These are phyloP conservation scores for Diutina pseudorugosa DNA, from an alignment of 1,139 yeast species.

Conservation along the genomic window DNA sequence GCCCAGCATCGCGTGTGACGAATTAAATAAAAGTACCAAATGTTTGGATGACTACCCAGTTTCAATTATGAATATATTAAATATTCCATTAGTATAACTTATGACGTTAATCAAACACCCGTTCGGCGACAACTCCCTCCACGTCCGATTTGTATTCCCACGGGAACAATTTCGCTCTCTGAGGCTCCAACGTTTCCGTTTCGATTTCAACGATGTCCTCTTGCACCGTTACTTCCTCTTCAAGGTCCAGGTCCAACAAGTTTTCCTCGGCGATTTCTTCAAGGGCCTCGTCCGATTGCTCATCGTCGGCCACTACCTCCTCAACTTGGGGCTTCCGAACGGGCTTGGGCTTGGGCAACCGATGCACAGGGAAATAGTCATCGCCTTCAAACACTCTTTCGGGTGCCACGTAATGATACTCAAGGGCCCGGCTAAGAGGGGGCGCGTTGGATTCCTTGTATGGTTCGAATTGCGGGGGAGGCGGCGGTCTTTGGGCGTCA, in stretches of 20 bases:
- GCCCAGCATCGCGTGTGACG: too few relatives aligned
- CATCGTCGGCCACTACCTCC: neutral
- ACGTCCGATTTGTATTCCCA: conserved; percentile 13
- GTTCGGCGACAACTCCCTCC: conserved; percentile 12
- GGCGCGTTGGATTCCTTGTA: neutral
- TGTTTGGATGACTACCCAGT: too few relatives aligned
- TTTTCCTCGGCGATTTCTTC: conserved; percentile 4
- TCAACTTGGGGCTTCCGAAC: neutral
- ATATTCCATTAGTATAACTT: too few relatives aligned
- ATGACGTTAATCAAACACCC: conserved; percentile 16
- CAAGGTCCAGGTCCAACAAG: neutral
- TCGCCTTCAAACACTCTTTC: conserved; percentile 1
- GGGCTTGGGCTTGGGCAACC: conserved; percentile 1
- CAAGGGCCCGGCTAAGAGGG: neutral
- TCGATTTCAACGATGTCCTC: neutral
- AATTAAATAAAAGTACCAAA: too few relatives aligned
- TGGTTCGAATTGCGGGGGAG: neutral
- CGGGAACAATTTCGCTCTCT: conserved; percentile 17
- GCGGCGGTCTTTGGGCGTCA: neutral
- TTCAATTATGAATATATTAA: neutral
- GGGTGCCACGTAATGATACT: neutral
- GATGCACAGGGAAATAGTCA: conserved; percentile 2
- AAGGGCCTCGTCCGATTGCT: neutral
- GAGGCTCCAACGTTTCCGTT: neutral
- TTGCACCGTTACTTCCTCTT: neutral